Percentiles rank a stretch among this genome's conserved stretches.
These are phyloP conservation scores for Meyerozyma guilliermondii DNA, from an alignment of 1,139 yeast species.

Conservation along the genomic window DNA sequence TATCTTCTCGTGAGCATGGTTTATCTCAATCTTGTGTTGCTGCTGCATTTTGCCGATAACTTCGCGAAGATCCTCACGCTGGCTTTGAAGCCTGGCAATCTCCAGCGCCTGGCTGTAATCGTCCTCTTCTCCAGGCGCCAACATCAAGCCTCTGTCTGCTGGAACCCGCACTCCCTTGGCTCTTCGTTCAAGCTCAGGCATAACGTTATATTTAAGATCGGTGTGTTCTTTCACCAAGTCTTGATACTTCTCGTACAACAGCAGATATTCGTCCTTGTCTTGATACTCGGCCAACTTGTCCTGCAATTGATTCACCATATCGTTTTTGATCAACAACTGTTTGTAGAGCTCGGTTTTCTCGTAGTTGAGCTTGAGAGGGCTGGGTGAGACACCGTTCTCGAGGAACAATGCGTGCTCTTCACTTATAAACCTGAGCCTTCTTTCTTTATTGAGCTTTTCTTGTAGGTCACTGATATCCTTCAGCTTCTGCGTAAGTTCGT, in stretches of 20 bases:
- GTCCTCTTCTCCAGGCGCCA: slow-evolving; percentile 2
- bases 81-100: slow-evolving; percentile 37
- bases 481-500: slow-evolving; percentile 39
- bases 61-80: slow-evolving; percentile 57
- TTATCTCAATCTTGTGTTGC: slow-evolving; percentile 32
- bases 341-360: slow-evolving; percentile 51
- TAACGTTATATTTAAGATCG: slow-evolving; percentile 33
- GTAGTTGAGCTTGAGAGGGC: slow-evolving; percentile 51
- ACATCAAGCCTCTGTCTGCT: neutral
- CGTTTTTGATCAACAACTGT: slow-evolving; percentile 44
- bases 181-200: slow-evolving; percentile 40
- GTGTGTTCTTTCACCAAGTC: slow-evolving; percentile 38
- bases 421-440: slow-evolving; percentile 59
- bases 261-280: slow-evolving; percentile 13
- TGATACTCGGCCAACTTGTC: slow-evolving; percentile 34
- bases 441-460: slow-evolving; percentile 56
- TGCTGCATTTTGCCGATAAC: slow-evolving; percentile 39
- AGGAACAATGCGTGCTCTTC: slow-evolving; percentile 61
- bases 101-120: slow-evolving; percentile 23
- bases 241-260: slow-evolving; percentile 32
- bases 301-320: slow-evolving; percentile 38
- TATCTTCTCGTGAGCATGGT: slow-evolving; percentile 40
- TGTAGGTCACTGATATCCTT: slow-evolving; percentile 38
- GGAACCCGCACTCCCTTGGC: slow-evolving; percentile 2
- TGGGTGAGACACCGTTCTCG: slow-evolving; percentile 52